phyloP scores from a whole-genome alignment of 768 basidiomycete genomes.

The Leccinum aurantiacum region DNA sequence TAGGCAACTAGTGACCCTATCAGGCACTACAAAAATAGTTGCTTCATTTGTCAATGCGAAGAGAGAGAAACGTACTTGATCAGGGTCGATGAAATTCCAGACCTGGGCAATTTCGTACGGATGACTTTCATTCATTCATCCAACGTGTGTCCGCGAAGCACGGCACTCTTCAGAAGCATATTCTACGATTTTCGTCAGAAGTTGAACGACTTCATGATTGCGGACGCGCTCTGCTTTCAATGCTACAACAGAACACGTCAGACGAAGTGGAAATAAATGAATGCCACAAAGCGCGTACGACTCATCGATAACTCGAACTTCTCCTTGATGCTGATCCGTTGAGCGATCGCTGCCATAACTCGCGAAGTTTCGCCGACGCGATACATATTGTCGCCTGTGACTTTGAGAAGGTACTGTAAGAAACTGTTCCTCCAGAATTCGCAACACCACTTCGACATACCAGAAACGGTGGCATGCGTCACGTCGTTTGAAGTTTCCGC shows the following conservation, averaged over 20 bases:
- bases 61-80: neutral
- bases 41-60: neutral
- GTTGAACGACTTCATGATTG: neutral
- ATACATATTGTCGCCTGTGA: too few relatives aligned
- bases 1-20: neutral
- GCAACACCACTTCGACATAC: neutral
- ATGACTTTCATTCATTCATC: too few relatives aligned
- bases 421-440: neutral
- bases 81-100: neutral
- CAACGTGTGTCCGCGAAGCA: too few relatives aligned
- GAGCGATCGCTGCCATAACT: too few relatives aligned
- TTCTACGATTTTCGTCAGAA: neutral
- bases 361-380: too few relatives aligned
- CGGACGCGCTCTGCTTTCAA: neutral
- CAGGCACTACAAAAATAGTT: neutral
- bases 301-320: neutral
- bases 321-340: neutral
- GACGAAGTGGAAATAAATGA: neutral
- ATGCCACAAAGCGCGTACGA: neutral
- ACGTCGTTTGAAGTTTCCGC: too few relatives aligned
- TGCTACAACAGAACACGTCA: neutral
- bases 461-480: too few relatives aligned
- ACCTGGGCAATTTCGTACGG: too few relatives aligned
- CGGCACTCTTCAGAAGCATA: neutral
- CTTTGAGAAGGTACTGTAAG: too few relatives aligned